A percentile compares a stretch with the other conserved stretches of the same genome.
Evolutionary conservation across 2,329 filamentous ascomycete species (phyloP).

Genomic region (Neonectria sp.): DNA sequence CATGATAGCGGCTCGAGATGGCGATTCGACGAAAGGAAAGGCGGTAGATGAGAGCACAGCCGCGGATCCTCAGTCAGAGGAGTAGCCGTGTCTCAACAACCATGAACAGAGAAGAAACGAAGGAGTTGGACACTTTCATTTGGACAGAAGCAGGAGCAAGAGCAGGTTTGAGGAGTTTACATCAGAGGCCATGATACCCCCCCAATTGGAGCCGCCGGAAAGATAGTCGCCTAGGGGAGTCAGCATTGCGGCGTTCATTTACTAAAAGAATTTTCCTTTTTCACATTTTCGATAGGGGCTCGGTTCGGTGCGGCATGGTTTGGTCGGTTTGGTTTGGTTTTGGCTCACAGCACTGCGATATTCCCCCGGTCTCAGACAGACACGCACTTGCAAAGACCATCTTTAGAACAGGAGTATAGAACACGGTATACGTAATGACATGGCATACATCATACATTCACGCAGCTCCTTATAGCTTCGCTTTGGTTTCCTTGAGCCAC

Average conservation of each 20-base stretch:
- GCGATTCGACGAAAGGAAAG: slow-evolving; percentile 35
- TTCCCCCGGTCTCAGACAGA: slow-evolving; percentile 10
- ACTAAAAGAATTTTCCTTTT: slow-evolving; percentile 14
- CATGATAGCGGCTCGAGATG: slow-evolving; percentile 60
- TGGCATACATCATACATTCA: slow-evolving; percentile 11
- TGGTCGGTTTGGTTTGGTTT: slow-evolving; percentile 12
- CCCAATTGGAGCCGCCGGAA: slow-evolving; percentile 25
- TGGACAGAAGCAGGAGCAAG: slow-evolving; percentile 31
- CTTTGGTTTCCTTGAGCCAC: slow-evolving; percentile 60
- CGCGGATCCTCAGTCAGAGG: slow-evolving; percentile 37
- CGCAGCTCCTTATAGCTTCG: slow-evolving; percentile 53
- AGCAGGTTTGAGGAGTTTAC: slow-evolving; percentile 40
- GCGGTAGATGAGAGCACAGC: slow-evolving; percentile 18
- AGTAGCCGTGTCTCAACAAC: background rate
- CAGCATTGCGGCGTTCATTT: slow-evolving; percentile 29
- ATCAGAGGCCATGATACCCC: slow-evolving; percentile 50
- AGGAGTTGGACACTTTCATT: slow-evolving; percentile 42
- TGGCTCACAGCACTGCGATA: slow-evolving; percentile 18
- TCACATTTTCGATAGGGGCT: slow-evolving; percentile 3
- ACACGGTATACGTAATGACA: slow-evolving; percentile 10
- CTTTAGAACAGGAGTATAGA: slow-evolving; percentile 29
- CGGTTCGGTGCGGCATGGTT: slow-evolving; percentile 6
- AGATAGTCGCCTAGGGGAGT: slow-evolving; percentile 9
- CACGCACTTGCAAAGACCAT: slow-evolving; percentile 11
- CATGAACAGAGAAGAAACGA: slow-evolving; percentile 5